Base-by-base conservation (phyloP, 768 basidiomycete species). In the Serendipita vermifera region DNA sequence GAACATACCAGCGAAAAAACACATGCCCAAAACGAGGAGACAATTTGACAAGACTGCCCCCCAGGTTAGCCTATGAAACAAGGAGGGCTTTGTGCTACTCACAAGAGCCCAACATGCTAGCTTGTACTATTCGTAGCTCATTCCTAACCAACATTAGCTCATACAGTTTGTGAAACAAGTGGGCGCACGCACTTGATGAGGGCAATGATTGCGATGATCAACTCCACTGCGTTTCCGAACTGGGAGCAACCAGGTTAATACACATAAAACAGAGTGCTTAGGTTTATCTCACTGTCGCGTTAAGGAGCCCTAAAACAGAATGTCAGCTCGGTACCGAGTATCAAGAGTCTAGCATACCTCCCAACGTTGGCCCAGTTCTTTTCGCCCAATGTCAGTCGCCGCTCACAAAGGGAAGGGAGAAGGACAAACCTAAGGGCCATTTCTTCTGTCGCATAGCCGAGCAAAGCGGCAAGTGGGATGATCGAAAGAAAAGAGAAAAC, bases 361-460 rank as follows among this genome's bases (percentile, higher is more conserved):
- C n/a, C n/a, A n/a, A n/a, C n/a, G n/a, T n/a, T n/a, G n/a, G n/a
- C n/a, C n/a, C n/a, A n/a, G n/a, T n/a, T n/a, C n/a, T n/a, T n/a
- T n/a, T n/a, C n/a, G n/a, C n/a, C n/a, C n/a, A n/a, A n/a, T n/a
- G n/a, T n/a, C n/a, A n/a, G n/a, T n/a, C n/a, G n/a, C n/a, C n/a
- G n/a, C n/a, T n/a, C n/a, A n/a, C n/a, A n/a, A n/a, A n/a, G n/a
- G n/a, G n/a, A n/a, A n/a, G n/a, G n/a, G n/a, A n/a, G n/a, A n/a
- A n/a, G n/a, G n/a, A n/a, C n/a, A n/a, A n/a, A n/a, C n/a, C n/a
- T n/a, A n/a, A 76, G 59, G 0, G 76, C 74, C 26, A 77, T 74
- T 62, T 77, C 73, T 62, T 78, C 77, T 0, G 77, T 78, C 29
- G 75, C 75, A 38, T 77, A 70, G 2, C 75, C 75, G 27, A 77